Evolutionary conservation across 1,284 basidiomycete genomes (phyloP).

Genomic region (Fomes fomentarius): DNA sequence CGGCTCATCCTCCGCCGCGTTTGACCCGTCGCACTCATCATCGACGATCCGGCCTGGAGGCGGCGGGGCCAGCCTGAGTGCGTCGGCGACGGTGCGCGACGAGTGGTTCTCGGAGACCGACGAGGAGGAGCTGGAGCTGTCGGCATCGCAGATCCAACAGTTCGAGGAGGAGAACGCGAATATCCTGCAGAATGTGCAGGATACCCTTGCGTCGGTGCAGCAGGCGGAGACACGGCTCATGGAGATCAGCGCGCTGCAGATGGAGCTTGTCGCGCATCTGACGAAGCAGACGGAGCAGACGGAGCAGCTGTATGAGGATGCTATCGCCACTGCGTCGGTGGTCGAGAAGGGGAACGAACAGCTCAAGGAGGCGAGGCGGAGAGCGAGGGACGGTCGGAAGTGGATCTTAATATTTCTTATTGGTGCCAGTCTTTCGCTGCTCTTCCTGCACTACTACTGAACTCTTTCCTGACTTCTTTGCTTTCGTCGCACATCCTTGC

Average conservation of each 20-base stretch:
- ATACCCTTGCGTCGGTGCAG: slow-evolving; percentile 84
- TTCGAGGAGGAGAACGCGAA: slow-evolving; percentile 90
- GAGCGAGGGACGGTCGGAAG: slow-evolving; percentile 81
- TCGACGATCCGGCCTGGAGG: slow-evolving; percentile 29
- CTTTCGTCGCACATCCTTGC: not conserved
- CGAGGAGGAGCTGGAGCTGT: slow-evolving; percentile 76
- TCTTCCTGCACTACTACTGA: slow-evolving; percentile 88
- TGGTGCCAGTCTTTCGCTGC: slow-evolving; percentile 81
- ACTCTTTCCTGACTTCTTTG: not conserved
- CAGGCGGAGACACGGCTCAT: slow-evolving; percentile 86
- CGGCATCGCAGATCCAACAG: slow-evolving; percentile 84
- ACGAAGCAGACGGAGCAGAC: slow-evolving; percentile 89
- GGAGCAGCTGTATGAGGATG: slow-evolving; percentile 88
- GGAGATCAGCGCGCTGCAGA: slow-evolving; percentile 90
- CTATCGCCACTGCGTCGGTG: slow-evolving; percentile 79
- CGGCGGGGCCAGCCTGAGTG: slow-evolving; percentile 13
- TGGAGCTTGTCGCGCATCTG: slow-evolving; percentile 85
- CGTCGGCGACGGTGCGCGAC: slow-evolving; percentile 37
- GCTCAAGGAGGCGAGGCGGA: slow-evolving; percentile 79
- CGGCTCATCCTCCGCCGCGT: slow-evolving; percentile 46
- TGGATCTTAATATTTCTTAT: slow-evolving; percentile 87
- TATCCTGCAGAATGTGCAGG: slow-evolving; percentile 80
- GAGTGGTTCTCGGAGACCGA: slow-evolving; percentile 53
- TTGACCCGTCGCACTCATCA: slow-evolving; percentile 33
- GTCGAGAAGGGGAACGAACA: slow-evolving; percentile 89